A percentile compares a stretch with the other conserved stretches of the same genome.
phyloP scores from a whole-genome alignment of 2,329 filamentous ascomycete species.

The Fusarium sp. region DNA sequence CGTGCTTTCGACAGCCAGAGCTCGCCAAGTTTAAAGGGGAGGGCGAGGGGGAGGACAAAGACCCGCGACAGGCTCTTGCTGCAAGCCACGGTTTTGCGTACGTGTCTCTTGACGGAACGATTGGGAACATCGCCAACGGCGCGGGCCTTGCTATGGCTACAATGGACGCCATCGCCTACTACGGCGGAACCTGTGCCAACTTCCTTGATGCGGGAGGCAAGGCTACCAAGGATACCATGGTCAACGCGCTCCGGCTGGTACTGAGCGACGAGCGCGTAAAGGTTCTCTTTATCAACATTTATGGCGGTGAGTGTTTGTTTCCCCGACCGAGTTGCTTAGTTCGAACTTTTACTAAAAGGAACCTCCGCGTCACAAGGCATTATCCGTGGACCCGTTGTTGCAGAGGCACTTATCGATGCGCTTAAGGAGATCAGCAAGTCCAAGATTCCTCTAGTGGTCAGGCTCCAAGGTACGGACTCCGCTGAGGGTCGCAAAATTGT shows the following conservation, averaged over 20 bases:
- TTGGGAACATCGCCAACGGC: no score
- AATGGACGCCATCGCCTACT: not conserved
- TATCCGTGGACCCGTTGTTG: not conserved
- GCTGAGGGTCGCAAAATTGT: no score
- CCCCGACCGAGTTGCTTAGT: accelerated
- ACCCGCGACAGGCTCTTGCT: no score
- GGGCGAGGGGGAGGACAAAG: no score
- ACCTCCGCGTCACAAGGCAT: not conserved
- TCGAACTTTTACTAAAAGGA: not conserved
- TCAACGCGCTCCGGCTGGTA: not conserved
- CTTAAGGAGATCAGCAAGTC: not conserved
- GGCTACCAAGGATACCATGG: not conserved
- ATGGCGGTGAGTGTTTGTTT: not conserved
- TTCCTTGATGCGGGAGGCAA: not conserved
- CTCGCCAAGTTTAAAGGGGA: no score
- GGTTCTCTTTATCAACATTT: not conserved
- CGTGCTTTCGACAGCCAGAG: no score
- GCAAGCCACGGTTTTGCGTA: no score
- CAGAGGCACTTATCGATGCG: not conserved
- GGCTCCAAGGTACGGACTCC: no score
- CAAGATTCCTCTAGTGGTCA: no score
- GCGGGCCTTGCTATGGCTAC: not conserved
- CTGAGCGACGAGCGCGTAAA: not conserved
- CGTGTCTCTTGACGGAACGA: no score
- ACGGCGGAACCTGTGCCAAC: not conserved